phyloP scores from a whole-genome alignment of 2,329 filamentous ascomycete genomes.

The Cercospora sp. region DNA sequence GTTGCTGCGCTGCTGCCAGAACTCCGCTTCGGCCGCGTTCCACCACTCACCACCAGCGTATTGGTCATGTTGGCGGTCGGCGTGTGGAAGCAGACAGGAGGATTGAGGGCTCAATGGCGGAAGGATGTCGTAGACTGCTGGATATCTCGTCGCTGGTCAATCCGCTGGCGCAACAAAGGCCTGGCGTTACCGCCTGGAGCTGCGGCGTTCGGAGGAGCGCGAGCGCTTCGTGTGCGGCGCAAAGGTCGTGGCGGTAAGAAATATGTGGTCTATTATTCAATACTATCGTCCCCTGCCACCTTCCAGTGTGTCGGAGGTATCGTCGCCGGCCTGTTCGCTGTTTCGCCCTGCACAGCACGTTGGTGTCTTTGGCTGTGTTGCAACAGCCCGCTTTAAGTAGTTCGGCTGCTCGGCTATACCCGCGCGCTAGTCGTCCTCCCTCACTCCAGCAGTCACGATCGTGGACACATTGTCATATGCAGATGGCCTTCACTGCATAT shows the following conservation, averaged over 20 bases:
- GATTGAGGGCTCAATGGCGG: not conserved
- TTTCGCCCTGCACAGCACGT: not conserved
- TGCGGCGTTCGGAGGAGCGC: slow-evolving; percentile 14
- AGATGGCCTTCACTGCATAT: not conserved
- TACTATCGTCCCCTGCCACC: slow-evolving; percentile 5
- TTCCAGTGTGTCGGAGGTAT: slow-evolving; percentile 8
- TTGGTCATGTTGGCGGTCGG: slow-evolving; percentile 32
- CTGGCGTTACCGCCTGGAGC: slow-evolving; percentile 8
- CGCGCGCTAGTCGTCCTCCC: slow-evolving; percentile 1
- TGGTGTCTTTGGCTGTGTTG: slow-evolving; percentile 12
- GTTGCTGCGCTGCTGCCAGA: not conserved
- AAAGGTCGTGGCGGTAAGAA: not conserved
- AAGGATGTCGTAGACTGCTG: not conserved
- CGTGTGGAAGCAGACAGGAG: not conserved
- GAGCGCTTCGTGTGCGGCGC: slow-evolving; percentile 11
- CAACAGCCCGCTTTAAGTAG: slow-evolving; percentile 7
- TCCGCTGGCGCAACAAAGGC: slow-evolving; percentile 7
- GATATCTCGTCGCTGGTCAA: not conserved
- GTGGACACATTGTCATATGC: not conserved
- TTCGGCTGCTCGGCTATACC: slow-evolving; percentile 2
- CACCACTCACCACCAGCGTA: slow-evolving; percentile 32
- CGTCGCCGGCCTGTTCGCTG: slow-evolving; percentile 5
- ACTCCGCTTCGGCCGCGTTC: not conserved
- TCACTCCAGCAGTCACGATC: not conserved
- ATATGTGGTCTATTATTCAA: slow-evolving; percentile 13